Base-by-base conservation (phyloP, 805 yeast genomes). In the Ogataea parapolymorpha region DNA sequence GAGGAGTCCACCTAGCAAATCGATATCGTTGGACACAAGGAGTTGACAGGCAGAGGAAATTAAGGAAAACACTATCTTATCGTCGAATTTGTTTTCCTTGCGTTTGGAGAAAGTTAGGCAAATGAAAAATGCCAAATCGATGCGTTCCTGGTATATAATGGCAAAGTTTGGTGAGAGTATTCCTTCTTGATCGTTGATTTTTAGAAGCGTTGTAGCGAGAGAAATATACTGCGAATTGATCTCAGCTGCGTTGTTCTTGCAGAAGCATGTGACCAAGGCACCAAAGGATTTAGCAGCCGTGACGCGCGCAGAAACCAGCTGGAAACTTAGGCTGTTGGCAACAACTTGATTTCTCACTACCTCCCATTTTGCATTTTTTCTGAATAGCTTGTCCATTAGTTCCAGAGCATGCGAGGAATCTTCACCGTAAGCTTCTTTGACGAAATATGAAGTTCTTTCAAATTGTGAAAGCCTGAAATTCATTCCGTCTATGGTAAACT, bases 241-340 rank as follows among this genome's bases (percentile, higher is more conserved):
- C 4, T 63, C 60, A 0, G 48, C 44, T 1, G 58, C 53, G 16
- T 58, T 59, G 32, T 65, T 68, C 46, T 78, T 74, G 44, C 84
- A 73, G 52, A 67, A 81, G 0, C 91, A 77, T 0, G 91, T 80
- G 16, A 87, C 47, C 25, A 89, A 66, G 1, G 93, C 88, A 36
- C 91, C 89, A 74, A 86, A 79, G 0, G 95, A 75, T 51, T 82
- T 82, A 3, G 87, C 83, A 15, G 85, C 75, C 4, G 77, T 67
- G 12, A 81, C 68, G 53, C 88, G 95, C 1, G 90, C 73, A 29
- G 79, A 72, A 6, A 79, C 71, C 50, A 71, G 72, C 46, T 87
- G 87, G 35, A 79, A 55, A 51, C 82, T 81, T 32, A 80, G 60
- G 45, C 89, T 80, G 1, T 84, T 79, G 1, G 71, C 67, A 2